These are phyloP conservation scores for Tricholoma matsutake DNA, from an alignment of 768 basidiomycete genomes.

Conservation along the genomic window DNA sequence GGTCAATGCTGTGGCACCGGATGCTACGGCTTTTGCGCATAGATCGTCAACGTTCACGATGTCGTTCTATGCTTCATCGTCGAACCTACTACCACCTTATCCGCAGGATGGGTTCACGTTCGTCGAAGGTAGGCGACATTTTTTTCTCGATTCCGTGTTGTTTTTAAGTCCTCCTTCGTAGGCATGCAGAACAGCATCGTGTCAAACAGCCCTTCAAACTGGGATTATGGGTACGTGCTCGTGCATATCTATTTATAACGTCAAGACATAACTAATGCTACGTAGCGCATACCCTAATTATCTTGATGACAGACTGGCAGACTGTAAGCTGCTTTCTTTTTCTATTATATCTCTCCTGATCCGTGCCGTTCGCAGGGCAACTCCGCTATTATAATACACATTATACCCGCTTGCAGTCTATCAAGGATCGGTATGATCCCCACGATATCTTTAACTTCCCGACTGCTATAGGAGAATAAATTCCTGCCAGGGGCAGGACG, in stretches of 20 bases:
- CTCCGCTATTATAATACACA: background rate
- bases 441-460: background rate
- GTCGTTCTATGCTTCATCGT: slow-evolving; percentile 47
- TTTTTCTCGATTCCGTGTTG: too few species aligned
- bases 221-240: background rate
- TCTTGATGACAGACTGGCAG: background rate
- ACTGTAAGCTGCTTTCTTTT: background rate
- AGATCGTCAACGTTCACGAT: slow-evolving; percentile 43
- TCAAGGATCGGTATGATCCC: background rate
- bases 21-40: slow-evolving; percentile 7
- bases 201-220: background rate
- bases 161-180: background rate
- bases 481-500: slow-evolving; percentile 7
- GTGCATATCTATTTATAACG: background rate
- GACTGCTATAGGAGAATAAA: too few species aligned
- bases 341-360: background rate
- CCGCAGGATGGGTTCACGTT: background rate
- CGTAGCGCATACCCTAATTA: background rate
- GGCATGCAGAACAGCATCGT: background rate
- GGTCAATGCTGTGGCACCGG: too few species aligned
- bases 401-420: background rate
- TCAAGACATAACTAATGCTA: background rate
- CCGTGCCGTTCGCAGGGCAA: background rate
- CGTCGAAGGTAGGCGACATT: background rate
- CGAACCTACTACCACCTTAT: background rate